Conservation (phyloP, 345 rosid genomes). For the Garcia nutans region DNA sequence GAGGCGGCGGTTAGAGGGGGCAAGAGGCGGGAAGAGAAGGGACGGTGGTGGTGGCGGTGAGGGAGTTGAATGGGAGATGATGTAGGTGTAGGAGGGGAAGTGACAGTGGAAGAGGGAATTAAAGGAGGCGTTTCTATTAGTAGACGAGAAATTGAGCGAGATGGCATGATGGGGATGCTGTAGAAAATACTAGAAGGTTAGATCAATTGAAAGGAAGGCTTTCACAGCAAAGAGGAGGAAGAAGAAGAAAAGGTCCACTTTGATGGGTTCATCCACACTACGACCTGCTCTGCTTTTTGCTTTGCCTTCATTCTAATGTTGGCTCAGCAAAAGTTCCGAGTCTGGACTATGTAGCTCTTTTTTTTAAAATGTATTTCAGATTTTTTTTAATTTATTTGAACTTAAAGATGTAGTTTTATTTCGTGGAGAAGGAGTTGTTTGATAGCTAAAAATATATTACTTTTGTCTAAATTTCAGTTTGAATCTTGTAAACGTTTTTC, state of each 20-base stretch:
- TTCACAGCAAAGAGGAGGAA: not conserved
- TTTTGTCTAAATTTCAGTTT: no score
- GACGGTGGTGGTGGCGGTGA: slow-evolving; percentile 24
- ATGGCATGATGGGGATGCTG: slow-evolving; percentile 39
- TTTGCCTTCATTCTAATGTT: not conserved
- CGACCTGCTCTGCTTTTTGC: not conserved
- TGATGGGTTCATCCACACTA: not conserved
- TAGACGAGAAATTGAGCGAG: slow-evolving; percentile 37
- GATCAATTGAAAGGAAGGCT: not conserved
- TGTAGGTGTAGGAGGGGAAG: slow-evolving; percentile 19
- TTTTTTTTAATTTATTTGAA: no score
- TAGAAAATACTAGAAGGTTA: not conserved
- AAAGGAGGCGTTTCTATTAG: not conserved
- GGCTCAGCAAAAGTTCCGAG: not conserved
- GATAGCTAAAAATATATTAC: no score
- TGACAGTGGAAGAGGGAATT: slow-evolving; percentile 2
- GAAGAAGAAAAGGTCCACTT: no score
- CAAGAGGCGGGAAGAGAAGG: slow-evolving; percentile 41
- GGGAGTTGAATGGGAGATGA: slow-evolving; percentile 18
- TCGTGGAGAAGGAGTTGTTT: no score
- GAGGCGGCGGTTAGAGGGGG: slow-evolving; percentile 38
- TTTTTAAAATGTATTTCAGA: no score
- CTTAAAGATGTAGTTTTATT: no score
- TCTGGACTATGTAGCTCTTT: not conserved
- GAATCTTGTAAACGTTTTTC: no score